phyloP scores from a whole-genome alignment of 176 grass and related monocot genomes.

The Oryza coarctata region DNA sequence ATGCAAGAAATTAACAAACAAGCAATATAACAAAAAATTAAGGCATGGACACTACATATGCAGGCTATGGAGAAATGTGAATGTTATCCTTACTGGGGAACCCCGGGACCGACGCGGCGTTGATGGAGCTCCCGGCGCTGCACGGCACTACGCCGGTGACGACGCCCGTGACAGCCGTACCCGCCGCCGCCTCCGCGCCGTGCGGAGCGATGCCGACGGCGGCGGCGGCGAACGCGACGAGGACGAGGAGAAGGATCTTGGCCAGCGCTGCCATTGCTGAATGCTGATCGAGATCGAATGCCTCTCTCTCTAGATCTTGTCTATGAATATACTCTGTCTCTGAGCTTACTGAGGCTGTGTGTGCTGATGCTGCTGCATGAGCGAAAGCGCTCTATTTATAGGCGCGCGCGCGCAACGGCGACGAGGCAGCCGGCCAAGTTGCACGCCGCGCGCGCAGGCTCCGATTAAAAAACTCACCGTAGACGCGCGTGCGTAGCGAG shows the following conservation, averaged over 20 bases:
- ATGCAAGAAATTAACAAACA: neutral
- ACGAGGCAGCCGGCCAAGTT: conserved; percentile 12
- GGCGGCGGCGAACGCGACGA: neutral
- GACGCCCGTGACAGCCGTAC: neutral
- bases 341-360: neutral
- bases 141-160: conserved; percentile 55
- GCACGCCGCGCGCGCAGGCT: neutral
- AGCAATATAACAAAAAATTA: too few species aligned
- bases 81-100: conserved; percentile 71
- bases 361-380: conserved; percentile 25
- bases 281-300: neutral
- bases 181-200: neutral
- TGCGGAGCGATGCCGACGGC: neutral
- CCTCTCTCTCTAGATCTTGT: neutral
- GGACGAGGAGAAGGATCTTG: conserved; percentile 29
- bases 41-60: neutral
- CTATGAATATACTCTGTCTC: neutral
- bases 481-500: neutral
- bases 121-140: conserved; percentile 36
- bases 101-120: neutral
- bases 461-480: neutral
- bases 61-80: too few species aligned
- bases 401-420: neutral
- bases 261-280: conserved; percentile 51
- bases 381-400: conserved; percentile 38